Conservation (phyloP, 441 rosid species). For the Gossypium lobatum region DNA sequence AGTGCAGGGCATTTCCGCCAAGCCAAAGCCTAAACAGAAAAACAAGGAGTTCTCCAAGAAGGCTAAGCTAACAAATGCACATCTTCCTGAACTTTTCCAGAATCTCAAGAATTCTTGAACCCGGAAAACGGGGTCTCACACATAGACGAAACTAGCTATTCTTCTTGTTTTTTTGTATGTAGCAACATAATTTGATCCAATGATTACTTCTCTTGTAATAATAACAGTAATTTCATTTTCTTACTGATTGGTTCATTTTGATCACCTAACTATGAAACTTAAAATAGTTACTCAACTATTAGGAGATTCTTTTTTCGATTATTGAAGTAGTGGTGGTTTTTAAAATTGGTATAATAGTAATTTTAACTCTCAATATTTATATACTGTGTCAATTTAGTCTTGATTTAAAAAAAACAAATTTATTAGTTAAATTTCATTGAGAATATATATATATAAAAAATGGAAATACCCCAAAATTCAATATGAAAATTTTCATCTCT, state of each 20-base stretch:
- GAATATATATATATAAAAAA: too few species aligned
- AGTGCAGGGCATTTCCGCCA: slow-evolving; percentile 47
- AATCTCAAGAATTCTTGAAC: slow-evolving; percentile 23
- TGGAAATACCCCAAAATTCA: too few species aligned
- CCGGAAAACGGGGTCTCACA: background rate
- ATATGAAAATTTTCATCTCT: too few species aligned
- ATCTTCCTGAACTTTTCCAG: slow-evolving; percentile 82
- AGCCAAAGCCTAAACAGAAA: slow-evolving; percentile 68
- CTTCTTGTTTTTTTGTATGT: background rate
- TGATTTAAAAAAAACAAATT: too few species aligned
- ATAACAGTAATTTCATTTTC: background rate
- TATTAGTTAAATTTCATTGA: too few species aligned
- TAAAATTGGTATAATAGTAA: too few species aligned
- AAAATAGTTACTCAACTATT: too few species aligned
- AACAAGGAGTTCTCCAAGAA: slow-evolving; percentile 80
- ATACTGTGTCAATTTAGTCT: too few species aligned
- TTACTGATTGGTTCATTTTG: background rate
- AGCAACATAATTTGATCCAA: background rate
- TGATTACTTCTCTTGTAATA: background rate
- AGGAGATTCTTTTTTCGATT: too few species aligned
- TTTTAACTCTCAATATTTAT: too few species aligned
- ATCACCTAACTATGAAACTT: too few species aligned
- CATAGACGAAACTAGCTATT: background rate
- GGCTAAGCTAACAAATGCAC: slow-evolving; percentile 78
- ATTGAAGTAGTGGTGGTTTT: too few species aligned